These are phyloP conservation scores for Lentinula raphanica DNA, from an alignment of 768 basidiomycete genomes.

Conservation along the genomic window DNA sequence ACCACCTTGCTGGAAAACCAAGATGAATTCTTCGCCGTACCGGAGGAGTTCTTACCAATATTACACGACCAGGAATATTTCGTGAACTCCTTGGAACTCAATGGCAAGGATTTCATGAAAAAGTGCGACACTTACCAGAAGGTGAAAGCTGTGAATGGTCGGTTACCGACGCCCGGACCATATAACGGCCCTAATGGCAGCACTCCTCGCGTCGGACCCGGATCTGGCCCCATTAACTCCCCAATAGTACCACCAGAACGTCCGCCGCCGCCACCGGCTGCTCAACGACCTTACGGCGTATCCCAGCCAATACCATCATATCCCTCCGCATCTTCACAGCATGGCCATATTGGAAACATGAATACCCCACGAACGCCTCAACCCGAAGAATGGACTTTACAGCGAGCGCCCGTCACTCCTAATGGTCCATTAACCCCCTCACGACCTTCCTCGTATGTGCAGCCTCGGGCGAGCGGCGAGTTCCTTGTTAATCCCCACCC, in stretches of 20 bases:
- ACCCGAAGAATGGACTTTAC: conserved; percentile 39
- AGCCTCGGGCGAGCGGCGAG: conserved; percentile 40
- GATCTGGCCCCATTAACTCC: conserved; percentile 18
- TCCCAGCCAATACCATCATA: conserved; percentile 34
- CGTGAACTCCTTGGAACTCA: conserved; percentile 78
- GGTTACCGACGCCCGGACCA: conserved; percentile 32
- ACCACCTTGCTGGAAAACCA: conserved; percentile 86
- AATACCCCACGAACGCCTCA: conserved; percentile 15
- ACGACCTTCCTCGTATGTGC: conserved; percentile 49
- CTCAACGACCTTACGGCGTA: conserved; percentile 36
- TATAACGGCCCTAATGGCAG: conserved; percentile 32
- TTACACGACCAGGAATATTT: conserved; percentile 93
- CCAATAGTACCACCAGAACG: conserved; percentile 37
- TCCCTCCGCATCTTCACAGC: conserved; percentile 39
- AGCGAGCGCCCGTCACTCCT: conserved; percentile 34
- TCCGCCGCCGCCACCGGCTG: conserved; percentile 33
- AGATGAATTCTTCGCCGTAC: conserved; percentile 94
- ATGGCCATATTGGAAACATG: conserved; percentile 39
- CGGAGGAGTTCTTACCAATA: conserved; percentile 81
- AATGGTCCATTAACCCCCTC: conserved; percentile 30
- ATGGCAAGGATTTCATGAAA: conserved; percentile 93
- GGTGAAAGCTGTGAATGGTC: conserved; percentile 57
- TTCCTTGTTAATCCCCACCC: conserved; percentile 22
- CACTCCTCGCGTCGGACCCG: conserved; percentile 29
- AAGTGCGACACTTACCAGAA: conserved; percentile 91